These are phyloP conservation scores for Teunomyces panamensis DNA, from an alignment of 805 yeast species.

Conservation along the genomic window DNA sequence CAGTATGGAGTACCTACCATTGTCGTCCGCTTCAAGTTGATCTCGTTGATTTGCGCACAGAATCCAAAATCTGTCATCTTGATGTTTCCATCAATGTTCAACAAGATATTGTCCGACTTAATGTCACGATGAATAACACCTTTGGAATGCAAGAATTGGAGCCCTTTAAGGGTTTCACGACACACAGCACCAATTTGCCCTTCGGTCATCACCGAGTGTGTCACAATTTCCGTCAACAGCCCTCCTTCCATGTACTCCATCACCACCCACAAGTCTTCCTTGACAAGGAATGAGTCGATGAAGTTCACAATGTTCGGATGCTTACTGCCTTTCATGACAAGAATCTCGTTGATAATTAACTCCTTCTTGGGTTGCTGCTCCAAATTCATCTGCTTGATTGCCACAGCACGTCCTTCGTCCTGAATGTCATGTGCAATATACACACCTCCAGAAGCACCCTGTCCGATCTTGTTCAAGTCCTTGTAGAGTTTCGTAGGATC, in stretches of 20 bases:
- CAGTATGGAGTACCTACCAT: slow-evolving; percentile 99
- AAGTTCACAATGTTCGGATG: slow-evolving; percentile 94
- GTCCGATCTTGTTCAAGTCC: slow-evolving; percentile 83
- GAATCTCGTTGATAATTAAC: slow-evolving; percentile 87
- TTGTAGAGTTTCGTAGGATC: slow-evolving; percentile 75
- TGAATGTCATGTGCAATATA: slow-evolving; percentile 72
- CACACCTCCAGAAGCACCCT: slow-evolving; percentile 98
- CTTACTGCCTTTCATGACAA: slow-evolving; percentile 90
- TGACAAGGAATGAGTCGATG: slow-evolving; percentile 71
- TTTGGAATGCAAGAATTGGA: slow-evolving; percentile 82
- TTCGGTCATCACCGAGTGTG: slow-evolving; percentile 85
- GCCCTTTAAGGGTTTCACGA: slow-evolving; percentile 83
- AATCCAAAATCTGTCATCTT: slow-evolving; percentile 95
- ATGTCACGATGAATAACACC: slow-evolving; percentile 96
- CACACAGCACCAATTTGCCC: slow-evolving; percentile 95
- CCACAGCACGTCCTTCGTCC: slow-evolving; percentile 61
- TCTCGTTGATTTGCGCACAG: slow-evolving; percentile 82
- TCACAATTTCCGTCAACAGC: slow-evolving; percentile 89
- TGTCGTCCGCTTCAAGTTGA: slow-evolving; percentile 85
- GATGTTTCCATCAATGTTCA: slow-evolving; percentile 81
- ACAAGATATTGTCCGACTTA: slow-evolving; percentile 87
- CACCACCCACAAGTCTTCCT: slow-evolving; percentile 89
- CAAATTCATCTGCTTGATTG: slow-evolving; percentile 94
- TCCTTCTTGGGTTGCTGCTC: slow-evolving; percentile 96
- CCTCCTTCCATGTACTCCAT: slow-evolving; percentile 99